phyloP scores from a whole-genome alignment of 169 alveolate species.

The Cryptosporidium sp. region DNA sequence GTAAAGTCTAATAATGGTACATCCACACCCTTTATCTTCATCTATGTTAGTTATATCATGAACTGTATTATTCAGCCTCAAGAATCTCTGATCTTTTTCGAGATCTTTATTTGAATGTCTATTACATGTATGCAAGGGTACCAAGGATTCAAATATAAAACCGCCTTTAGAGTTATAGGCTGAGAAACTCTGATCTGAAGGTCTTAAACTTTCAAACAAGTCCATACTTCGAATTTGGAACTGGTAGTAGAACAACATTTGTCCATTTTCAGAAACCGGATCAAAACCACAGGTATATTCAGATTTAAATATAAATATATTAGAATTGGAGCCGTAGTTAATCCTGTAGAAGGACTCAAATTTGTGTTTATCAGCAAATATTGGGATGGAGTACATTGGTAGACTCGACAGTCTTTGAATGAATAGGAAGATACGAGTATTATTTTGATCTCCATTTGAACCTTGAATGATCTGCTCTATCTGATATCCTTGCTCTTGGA shows the following conservation, averaged over 20 bases:
- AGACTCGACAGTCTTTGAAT: constrained; percentile 24
- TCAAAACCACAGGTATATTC: neutral
- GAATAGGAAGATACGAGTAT: constrained; percentile 23
- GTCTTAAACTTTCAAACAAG: neutral
- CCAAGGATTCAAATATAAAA: neutral
- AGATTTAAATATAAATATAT: constrained; percentile 7
- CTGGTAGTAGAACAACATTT: neutral
- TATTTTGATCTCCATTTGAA: neutral
- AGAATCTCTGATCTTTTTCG: neutral
- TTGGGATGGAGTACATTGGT: constrained; percentile 19
- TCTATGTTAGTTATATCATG: neutral
- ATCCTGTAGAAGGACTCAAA: constrained; percentile 1
- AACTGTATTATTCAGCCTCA: neutral
- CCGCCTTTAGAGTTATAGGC: neutral
- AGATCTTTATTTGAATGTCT: neutral
- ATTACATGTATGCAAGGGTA: neutral
- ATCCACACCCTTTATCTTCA: neutral
- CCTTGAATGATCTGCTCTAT: constrained; percentile 34
- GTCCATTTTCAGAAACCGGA: neutral
- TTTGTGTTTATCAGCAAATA: neutral
- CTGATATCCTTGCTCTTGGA: constrained; percentile 21
- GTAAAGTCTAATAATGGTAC: neutral
- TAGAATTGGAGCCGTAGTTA: neutral
- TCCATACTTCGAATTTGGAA: neutral
- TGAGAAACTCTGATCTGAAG: neutral